Conservation (phyloP, 2,329 filamentous ascomycete genomes). For the Fusarium veterinarium region DNA sequence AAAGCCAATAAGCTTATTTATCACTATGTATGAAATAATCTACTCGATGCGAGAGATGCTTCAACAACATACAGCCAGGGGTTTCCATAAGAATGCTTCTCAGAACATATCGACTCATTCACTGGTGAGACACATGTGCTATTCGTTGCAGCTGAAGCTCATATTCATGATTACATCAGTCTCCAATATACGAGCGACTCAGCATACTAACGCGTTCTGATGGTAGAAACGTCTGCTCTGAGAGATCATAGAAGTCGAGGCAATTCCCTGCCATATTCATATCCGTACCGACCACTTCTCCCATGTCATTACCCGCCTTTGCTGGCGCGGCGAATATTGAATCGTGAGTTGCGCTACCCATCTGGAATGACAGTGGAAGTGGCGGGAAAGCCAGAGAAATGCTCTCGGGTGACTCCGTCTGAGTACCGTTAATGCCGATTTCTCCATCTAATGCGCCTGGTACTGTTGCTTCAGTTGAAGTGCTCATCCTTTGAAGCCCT, state of each 20-base stretch:
- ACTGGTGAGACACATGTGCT: too few species aligned
- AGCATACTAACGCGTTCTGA: not conserved
- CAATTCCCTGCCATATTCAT: not conserved
- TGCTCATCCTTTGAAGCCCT: not conserved
- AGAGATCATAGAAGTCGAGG: not conserved
- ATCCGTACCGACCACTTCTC: not conserved
- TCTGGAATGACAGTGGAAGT: not conserved
- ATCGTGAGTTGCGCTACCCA: not conserved
- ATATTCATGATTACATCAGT: not conserved
- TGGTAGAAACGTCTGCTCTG: not conserved
- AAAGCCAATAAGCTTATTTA: too few species aligned
- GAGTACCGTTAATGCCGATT: not conserved
- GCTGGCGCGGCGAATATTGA: not conserved
- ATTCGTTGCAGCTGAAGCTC: not conserved
- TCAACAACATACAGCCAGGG: too few species aligned
- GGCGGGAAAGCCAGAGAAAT: constrained; percentile 7
- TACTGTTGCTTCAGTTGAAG: not conserved
- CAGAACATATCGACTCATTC: too few species aligned
- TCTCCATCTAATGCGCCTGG: not conserved
- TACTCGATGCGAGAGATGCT: too few species aligned
- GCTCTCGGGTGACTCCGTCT: not conserved
- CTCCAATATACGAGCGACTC: not conserved
- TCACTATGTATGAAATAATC: too few species aligned
- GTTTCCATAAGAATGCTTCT: too few species aligned
- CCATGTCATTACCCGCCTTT: not conserved